phyloP scores from a whole-genome alignment of 2,329 filamentous ascomycete species.

The Monosporascus sp. region DNA sequence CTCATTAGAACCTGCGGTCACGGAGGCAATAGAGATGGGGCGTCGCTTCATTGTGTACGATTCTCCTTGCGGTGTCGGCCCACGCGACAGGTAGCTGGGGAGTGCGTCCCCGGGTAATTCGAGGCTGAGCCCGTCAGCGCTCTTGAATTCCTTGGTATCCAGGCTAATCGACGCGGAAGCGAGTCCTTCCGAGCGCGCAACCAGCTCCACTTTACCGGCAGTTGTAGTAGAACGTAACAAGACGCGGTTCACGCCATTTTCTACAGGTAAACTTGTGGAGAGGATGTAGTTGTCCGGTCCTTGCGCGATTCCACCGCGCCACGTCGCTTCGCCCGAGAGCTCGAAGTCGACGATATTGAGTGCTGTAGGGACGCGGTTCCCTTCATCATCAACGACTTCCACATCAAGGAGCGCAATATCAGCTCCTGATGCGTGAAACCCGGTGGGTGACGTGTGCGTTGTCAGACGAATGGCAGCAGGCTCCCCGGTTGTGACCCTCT shows the following conservation, averaged over 20 bases:
- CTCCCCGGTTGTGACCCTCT: background rate
- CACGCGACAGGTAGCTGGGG: no score
- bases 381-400: background rate
- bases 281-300: background rate
- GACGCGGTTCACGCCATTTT: background rate
- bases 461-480: conserved; percentile 1
- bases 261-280: background rate
- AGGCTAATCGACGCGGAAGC: no score
- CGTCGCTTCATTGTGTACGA: no score
- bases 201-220: no score
- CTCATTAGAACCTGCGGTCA: no score
- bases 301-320: background rate
- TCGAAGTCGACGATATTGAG: background rate
- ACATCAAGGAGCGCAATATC: background rate
- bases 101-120: no score
- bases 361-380: background rate
- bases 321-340: background rate
- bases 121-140: background rate
- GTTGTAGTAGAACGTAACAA: no score
- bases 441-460: background rate
- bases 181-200: no score
- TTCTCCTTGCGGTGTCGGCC: no score
- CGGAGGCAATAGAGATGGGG: no score
- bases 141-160: no score
- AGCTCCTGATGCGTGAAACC: background rate